A percentile compares a stretch with the other conserved stretches of the same genome.
Conservation (phyloP, 352 stramenopile genomes). For the Phytophthora hibernalis region DNA sequence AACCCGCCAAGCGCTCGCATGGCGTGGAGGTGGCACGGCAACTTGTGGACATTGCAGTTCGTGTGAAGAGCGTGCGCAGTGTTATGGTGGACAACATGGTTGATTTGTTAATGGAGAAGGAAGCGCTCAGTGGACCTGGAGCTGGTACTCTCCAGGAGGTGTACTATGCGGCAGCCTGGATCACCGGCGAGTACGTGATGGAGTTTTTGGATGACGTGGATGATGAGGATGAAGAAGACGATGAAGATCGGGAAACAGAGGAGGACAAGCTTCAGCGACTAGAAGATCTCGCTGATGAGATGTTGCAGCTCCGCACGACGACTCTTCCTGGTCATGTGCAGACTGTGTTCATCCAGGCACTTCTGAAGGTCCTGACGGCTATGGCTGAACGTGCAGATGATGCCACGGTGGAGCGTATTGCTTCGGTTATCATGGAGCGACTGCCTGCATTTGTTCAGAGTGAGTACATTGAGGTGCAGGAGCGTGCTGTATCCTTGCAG, state of each 20-base stretch:
- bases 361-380: conserved; percentile 90
- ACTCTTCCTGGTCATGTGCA: conserved; percentile 91
- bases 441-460: conserved; percentile 91
- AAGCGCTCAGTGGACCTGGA: conserved; percentile 74
- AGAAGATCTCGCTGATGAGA: conserved; percentile 81
- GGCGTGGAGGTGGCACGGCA: conserved; percentile 93
- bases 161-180: conserved; percentile 96
- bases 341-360: conserved; percentile 94
- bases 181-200: conserved; percentile 97
- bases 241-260: conserved; percentile 72
- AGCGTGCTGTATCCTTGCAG: conserved; percentile 92
- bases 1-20: conserved; percentile 52
- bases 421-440: conserved; percentile 84
- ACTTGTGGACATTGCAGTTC: conserved; percentile 97
- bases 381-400: conserved; percentile 80
- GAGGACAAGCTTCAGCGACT: conserved; percentile 90
- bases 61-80: conserved; percentile 95
- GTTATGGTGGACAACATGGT: conserved; percentile 97
- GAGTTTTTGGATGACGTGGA: conserved; percentile 90
- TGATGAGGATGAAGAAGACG: conserved; percentile 77
- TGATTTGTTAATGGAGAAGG: conserved; percentile 91
- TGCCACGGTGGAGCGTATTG: conserved; percentile 84
- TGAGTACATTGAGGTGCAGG: conserved; percentile 95
- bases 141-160: conserved; percentile 93
- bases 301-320: conserved; percentile 82